Evolutionary conservation across 192 early-diverging fungal species (phyloP).

Genomic region (Coemansia reversa): DNA sequence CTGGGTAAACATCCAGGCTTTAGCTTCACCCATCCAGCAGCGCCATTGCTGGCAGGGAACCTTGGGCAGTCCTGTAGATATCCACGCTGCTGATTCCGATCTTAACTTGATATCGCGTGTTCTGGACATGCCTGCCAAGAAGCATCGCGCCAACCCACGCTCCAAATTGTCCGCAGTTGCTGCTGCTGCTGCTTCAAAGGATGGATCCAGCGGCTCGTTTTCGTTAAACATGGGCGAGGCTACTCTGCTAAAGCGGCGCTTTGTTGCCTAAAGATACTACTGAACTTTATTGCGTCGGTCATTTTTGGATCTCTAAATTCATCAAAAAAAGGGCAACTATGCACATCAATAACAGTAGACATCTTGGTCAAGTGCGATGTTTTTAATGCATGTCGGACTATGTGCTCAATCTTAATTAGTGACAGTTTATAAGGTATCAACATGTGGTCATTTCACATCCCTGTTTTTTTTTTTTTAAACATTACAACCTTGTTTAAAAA

Average conservation of each 20-base stretch:
- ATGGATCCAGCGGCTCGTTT: constrained; percentile 19
- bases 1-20: constrained; percentile 54
- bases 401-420: neutral
- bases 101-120: constrained; percentile 50
- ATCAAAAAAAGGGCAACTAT: neutral
- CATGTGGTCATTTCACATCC: neutral
- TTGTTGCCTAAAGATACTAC: constrained; percentile 21
- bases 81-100: constrained; percentile 50
- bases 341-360: neutral
- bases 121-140: constrained; percentile 49
- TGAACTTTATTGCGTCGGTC: neutral
- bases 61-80: constrained; percentile 50
- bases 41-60: constrained; percentile 57
- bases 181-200: constrained; percentile 7
- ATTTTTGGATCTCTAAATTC: neutral
- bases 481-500: neutral
- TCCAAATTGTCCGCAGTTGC: constrained; percentile 16
- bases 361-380: neutral
- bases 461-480: neutral
- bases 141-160: constrained; percentile 33
- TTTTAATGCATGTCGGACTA: neutral
- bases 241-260: constrained; percentile 50
- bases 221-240: constrained; percentile 54
- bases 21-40: constrained; percentile 50
- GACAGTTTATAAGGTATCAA: neutral